Evolutionary conservation across 2,329 filamentous ascomycete genomes (phyloP), one percentile per base, ranked within the genome.

Genomic region (Albophoma yamanashiensis): DNA sequence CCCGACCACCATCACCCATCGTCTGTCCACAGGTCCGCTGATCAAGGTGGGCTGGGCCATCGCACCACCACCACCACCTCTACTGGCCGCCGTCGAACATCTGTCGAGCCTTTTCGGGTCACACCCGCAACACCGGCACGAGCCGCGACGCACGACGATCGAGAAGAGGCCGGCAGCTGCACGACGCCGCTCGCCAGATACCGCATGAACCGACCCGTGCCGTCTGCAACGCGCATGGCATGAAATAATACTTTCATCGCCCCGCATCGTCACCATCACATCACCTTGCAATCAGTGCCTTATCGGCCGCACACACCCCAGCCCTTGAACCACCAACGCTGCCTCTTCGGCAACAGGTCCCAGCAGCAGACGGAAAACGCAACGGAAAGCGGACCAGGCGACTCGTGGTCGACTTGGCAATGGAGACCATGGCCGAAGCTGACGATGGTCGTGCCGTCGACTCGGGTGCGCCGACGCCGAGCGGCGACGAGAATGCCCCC

Each of bases 391-490:
- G 20, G 31, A 36, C 15, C 22, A 36, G 50, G 50, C 31, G 17
- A 36, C 50, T 36, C 27, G 27, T 8, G 20, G 25, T 50, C 45
- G 45, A 50, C 45, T 45, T n/a, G 42, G 42, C n/a, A 12, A 25
- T 36, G 31, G 58, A 57, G 7, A 53, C 39, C 55, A 61, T 59
- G 61, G 60, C 34, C 22, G 22, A 22, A 34, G 58, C 39, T 43
- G 40, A 58, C 39, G 57, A 55, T 34, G 58, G 50, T 25, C 36
- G 11, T 36, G 65, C 69, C 39, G 62, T 64, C 47, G 61, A 62
- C 17, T 63, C 63, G 61, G 67, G 66, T 53, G 62, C 63, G 59
- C 57, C 63, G 58, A 74, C 73, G 3, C 65, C 67, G 59, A 64
- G 63, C 58, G 62, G 61, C 63, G 63, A 65, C 57, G 50, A 55